These are phyloP conservation scores for Herpetomonas samuelpessoai DNA, from an alignment of 208 protist species.

Conservation along the genomic window DNA sequence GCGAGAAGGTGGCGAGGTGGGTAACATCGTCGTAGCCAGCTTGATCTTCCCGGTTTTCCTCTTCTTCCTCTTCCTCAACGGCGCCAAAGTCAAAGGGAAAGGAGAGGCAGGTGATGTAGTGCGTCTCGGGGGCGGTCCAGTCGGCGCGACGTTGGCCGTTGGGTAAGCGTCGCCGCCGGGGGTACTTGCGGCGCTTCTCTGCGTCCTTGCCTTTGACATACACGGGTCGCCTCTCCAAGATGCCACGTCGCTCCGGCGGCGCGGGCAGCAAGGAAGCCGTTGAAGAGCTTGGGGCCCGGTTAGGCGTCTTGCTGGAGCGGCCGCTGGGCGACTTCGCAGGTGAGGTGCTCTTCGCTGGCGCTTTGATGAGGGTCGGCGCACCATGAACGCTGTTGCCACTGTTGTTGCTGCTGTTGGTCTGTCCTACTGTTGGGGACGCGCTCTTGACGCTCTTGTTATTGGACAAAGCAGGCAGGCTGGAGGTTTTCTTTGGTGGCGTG, in stretches of 20 bases:
- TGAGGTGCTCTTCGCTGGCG: no score
- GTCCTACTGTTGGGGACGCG: no score
- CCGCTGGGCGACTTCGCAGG: no score
- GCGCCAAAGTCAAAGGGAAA: background rate
- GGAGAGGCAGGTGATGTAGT: conserved; percentile 20
- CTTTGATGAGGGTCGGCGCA: no score
- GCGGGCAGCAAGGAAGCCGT: background rate
- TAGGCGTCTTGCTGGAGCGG: no score
- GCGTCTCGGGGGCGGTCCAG: conserved; percentile 26
- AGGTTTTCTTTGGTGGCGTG: no score
- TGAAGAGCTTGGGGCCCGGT: no score
- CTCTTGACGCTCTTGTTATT: no score
- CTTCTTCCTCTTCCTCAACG: background rate
- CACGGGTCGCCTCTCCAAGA: background rate
- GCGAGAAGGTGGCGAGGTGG: background rate
- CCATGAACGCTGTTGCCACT: no score
- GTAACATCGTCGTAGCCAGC: background rate
- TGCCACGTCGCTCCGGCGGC: background rate
- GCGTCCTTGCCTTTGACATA: background rate
- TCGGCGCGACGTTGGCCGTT: conserved; percentile 19
- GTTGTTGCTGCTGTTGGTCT: no score
- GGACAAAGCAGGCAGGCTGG: no score
- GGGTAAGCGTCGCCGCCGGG: conserved; percentile 13
- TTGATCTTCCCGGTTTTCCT: background rate
- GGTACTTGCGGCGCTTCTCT: background rate